Evolutionary conservation across 352 stramenopile species (phyloP).

Genomic region (Pythium apleroticum): DNA sequence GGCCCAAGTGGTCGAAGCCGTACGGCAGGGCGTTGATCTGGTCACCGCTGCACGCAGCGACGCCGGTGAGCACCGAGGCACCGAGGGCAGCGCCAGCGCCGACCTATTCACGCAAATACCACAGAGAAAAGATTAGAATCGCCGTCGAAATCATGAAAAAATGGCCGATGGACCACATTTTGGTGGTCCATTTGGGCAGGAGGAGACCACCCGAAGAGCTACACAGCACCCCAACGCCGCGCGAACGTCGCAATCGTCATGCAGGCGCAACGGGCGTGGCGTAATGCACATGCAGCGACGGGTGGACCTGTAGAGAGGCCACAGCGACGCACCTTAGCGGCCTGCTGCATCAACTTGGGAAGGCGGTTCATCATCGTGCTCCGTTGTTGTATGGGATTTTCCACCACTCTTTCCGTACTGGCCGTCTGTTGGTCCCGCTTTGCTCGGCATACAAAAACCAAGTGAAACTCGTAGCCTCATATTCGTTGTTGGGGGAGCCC

Average conservation of each 20-base stretch:
- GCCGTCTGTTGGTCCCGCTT: constrained; percentile 29
- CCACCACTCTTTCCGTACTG: constrained; percentile 46
- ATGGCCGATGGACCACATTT: constrained; percentile 33
- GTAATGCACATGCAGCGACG: neutral
- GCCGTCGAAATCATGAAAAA: constrained; percentile 16
- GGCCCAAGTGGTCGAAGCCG: constrained; percentile 86
- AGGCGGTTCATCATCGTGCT: constrained; percentile 72
- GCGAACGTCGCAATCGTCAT: neutral
- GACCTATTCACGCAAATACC: constrained; percentile 41
- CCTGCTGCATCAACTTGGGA: constrained; percentile 67
- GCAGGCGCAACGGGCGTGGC: neutral
- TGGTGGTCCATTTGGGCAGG: constrained; percentile 53
- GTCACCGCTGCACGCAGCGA: constrained; percentile 83
- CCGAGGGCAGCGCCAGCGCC: constrained; percentile 66
- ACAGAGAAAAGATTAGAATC: constrained; percentile 7
- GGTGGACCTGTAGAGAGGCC: neutral
- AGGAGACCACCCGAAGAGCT: constrained; percentile 27
- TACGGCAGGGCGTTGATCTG: constrained; percentile 88
- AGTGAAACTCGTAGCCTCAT: constrained; percentile 28
- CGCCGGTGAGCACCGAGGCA: constrained; percentile 76
- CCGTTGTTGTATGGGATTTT: constrained; percentile 38
- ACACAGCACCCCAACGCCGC: neutral
- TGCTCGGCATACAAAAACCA: constrained; percentile 28
- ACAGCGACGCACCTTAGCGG: constrained; percentile 56
- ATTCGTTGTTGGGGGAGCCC: constrained; percentile 24